Evolutionary conservation across 2,329 filamentous ascomycete genomes (phyloP), one percentile per base, ranked within the genome.

Genomic region (Sporothrix brunneoviolacea): DNA sequence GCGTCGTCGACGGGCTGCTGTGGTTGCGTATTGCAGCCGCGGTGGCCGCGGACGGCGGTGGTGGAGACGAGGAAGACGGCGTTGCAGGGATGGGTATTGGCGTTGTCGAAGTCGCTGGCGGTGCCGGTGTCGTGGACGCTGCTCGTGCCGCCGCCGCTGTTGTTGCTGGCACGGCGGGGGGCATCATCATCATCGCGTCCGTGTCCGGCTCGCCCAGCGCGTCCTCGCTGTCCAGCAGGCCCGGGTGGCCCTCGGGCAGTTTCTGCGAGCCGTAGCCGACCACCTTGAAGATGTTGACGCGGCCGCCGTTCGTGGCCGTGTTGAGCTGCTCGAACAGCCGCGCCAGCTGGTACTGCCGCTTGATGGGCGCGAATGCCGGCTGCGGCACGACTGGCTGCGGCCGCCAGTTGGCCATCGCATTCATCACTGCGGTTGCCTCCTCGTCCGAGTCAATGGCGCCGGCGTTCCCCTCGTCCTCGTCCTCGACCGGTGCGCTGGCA

Each of bases 391-490:
- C 70, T 0, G 91, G 91, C 55, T 84, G 82, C 0, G 91, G 91
- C 38, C 82, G 83, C 70, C 88, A 89, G 48, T 82, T 80, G 21
- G 82, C 75, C 48, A 91, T 77, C 8, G 88, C 87, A 28, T 79
- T 75, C 89, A 97, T 95, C 46, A 97, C 88, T 0, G 85, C 78
- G 43, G 90, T 84, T 45, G 88, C 89, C 68, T 98, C 93, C 71
- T 97, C 93, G 63, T 98, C 93, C 2, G 88, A 93, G 66, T 98
- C 93, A 33, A 98, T 81, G 1, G 88, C 86, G 3, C 83, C 87
- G 6, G 82, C 83, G 54, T 88, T 88, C 51, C 80, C 80, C 41
- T 94, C 88, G 60, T 91, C 80, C 54, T 91, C 88, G 55, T 96
- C 90, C 59, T 91, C 88, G 16, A 93, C 70, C 3, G 90, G 91